Evolutionary conservation across 1,284 basidiomycete genomes (phyloP).

Genomic region (Malassezia cuniculi): DNA sequence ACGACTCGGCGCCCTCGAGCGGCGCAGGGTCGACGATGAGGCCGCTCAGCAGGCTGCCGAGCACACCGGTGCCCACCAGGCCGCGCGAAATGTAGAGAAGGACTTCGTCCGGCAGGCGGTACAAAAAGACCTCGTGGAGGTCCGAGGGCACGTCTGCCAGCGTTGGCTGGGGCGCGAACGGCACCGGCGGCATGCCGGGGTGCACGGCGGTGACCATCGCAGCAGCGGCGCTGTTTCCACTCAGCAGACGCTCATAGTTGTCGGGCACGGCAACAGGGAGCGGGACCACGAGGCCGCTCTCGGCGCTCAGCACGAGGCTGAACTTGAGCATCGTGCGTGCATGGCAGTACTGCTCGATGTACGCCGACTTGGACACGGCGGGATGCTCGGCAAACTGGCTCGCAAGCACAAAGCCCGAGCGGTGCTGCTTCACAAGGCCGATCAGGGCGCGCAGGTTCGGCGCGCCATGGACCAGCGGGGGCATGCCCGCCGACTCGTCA

Average conservation of each 20-base stretch:
- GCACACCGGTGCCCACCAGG: constrained; percentile 68
- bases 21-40: constrained; percentile 74
- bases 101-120: constrained; percentile 85
- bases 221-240: constrained; percentile 45
- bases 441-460: constrained; percentile 45
- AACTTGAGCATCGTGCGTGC: constrained; percentile 85
- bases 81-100: constrained; percentile 92
- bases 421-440: constrained; percentile 44
- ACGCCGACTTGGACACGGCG: constrained; percentile 61
- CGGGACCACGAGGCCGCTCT: constrained; percentile 69
- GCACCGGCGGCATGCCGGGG: constrained; percentile 8
- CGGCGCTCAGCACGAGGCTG: constrained; percentile 76
- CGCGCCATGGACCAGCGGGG: constrained; percentile 16
- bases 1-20: constrained; percentile 83
- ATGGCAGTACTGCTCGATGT: constrained; percentile 75
- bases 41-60: constrained; percentile 76
- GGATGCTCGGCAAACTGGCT: constrained; percentile 49
- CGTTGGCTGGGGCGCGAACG: constrained; percentile 53
- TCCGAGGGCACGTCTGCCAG: constrained; percentile 77
- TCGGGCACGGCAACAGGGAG: constrained; percentile 58
- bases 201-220: constrained; percentile 4
- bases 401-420: constrained; percentile 31
- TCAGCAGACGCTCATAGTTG: too few relatives aligned
- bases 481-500: constrained; percentile 49
- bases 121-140: constrained; percentile 87